These are phyloP conservation scores for baker's yeast (Saccharomyces cerevisiae) DNA, from an alignment of 805 yeast genomes.

Conservation along the genomic window DNA sequence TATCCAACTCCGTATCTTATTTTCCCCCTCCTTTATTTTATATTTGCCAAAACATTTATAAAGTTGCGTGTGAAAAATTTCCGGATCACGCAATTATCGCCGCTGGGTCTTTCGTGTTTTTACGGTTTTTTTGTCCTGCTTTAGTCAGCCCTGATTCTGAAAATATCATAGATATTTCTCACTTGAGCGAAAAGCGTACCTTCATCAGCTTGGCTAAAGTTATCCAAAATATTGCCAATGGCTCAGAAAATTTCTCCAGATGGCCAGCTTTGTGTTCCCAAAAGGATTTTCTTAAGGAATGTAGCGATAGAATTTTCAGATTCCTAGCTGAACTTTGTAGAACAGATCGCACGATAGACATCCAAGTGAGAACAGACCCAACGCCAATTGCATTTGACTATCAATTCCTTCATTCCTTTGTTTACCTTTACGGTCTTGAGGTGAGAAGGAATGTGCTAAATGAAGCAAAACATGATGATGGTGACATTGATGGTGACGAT, in stretches of 20 bases:
- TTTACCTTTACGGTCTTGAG: slow-evolving; percentile 42
- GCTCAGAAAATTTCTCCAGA: slow-evolving; percentile 55
- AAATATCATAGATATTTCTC: slow-evolving; percentile 33
- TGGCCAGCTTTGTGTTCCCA: slow-evolving; percentile 47
- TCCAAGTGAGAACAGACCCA: slow-evolving; percentile 15
- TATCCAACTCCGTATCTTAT: slow-evolving; percentile 43
- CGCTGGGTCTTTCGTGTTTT: slow-evolving; percentile 78
- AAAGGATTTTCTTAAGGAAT: slow-evolving; percentile 34
- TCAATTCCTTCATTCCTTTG: slow-evolving; percentile 39
- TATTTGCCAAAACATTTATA: slow-evolving; percentile 59
- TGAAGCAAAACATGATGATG: slow-evolving; percentile 12
- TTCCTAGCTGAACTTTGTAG: slow-evolving; percentile 35
- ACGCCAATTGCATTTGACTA: slow-evolving; percentile 24
- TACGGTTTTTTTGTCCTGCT: slow-evolving; percentile 80
- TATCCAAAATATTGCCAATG: slow-evolving; percentile 81
- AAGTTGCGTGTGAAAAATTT: slow-evolving; percentile 50
- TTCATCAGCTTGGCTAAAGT: slow-evolving; percentile 74
- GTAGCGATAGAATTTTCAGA: slow-evolving; percentile 33
- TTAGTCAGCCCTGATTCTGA: slow-evolving; percentile 73
- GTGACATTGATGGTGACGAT: slow-evolving; percentile 18
- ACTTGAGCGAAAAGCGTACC: slow-evolving; percentile 46
- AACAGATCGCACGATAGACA: slow-evolving; percentile 16
- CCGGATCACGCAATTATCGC: slow-evolving; percentile 62
- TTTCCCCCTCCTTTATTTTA: slow-evolving; percentile 68
- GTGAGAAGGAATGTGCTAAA: slow-evolving; percentile 25